A percentile compares a stretch with the other conserved stretches of the same genome.
Evolutionary conservation across 805 yeast species (phyloP).

Genomic region (Metschnikowia similis): DNA sequence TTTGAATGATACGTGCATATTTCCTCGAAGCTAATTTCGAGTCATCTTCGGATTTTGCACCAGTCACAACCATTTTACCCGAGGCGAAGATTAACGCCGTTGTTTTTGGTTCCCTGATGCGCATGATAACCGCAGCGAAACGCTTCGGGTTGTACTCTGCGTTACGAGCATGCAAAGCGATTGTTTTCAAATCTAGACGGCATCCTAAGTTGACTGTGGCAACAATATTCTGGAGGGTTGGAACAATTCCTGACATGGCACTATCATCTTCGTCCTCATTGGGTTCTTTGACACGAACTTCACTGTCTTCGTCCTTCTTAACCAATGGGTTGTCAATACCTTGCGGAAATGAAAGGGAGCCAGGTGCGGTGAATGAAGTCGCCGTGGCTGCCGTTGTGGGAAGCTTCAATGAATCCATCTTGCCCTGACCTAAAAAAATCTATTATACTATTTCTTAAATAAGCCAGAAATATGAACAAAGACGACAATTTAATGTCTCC

Average conservation of each 20-base stretch:
- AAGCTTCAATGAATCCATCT: slow-evolving; percentile 68
- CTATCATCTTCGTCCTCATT: slow-evolving; percentile 53
- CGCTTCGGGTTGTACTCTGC: slow-evolving; percentile 98
- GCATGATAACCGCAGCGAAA: slow-evolving; percentile 99
- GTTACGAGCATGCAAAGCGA: slow-evolving; percentile 97
- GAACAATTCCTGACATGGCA: slow-evolving; percentile 91
- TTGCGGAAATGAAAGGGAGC: slow-evolving; percentile 62
- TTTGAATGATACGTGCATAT: slow-evolving; percentile 96
- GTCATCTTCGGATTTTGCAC: slow-evolving; percentile 98
- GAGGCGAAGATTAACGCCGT: slow-evolving; percentile 97
- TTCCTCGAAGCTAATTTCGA: slow-evolving; percentile 97
- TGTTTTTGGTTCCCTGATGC: slow-evolving; percentile 97
- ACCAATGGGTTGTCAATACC: slow-evolving; percentile 26
- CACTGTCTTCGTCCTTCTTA: slow-evolving; percentile 16
- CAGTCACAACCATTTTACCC: slow-evolving; percentile 99
- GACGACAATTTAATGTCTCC: slow-evolving; percentile 45
- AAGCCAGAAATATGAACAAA: slow-evolving; percentile 16
- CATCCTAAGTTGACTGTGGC: slow-evolving; percentile 98
- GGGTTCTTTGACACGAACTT: slow-evolving; percentile 28
- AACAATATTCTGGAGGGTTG: slow-evolving; percentile 91
- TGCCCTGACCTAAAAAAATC: slow-evolving; percentile 7
- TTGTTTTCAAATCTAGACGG: slow-evolving; percentile 91
- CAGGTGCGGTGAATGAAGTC: slow-evolving; percentile 63
- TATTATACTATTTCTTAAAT: slow-evolving; percentile 11
- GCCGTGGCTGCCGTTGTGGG: slow-evolving; percentile 80